Evolutionary conservation across 192 early-diverging fungal genomes (phyloP).

Genomic region (Mycoemilia scoparia): DNA sequence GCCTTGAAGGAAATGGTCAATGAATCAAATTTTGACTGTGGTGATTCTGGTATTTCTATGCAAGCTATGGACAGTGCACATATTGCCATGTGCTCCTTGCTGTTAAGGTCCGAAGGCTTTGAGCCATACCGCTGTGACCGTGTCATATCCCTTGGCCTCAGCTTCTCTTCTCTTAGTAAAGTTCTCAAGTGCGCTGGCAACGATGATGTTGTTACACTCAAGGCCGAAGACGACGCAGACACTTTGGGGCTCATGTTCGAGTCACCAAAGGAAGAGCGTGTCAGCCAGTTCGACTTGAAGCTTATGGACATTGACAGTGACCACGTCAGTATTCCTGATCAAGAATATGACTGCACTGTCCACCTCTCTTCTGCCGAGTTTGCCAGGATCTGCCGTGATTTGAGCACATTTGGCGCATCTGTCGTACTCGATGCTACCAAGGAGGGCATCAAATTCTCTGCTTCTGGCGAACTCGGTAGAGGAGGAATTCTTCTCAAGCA

Average conservation of each 20-base stretch:
- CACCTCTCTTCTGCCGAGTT: slow-evolving; percentile 81
- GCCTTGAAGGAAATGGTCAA: slow-evolving; percentile 94
- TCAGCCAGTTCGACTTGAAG: slow-evolving; percentile 89
- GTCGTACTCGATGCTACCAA: slow-evolving; percentile 82
- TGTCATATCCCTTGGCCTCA: slow-evolving; percentile 77
- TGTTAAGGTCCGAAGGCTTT: slow-evolving; percentile 65
- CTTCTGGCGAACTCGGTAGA: slow-evolving; percentile 71
- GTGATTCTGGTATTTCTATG: slow-evolving; percentile 79
- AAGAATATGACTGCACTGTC: slow-evolving; percentile 76
- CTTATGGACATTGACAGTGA: slow-evolving; percentile 98
- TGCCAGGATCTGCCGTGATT: slow-evolving; percentile 77
- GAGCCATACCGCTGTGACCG: slow-evolving; percentile 83
- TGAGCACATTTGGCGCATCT: slow-evolving; percentile 68
- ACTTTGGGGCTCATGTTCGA: slow-evolving; percentile 59
- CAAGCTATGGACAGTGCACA: slow-evolving; percentile 99
- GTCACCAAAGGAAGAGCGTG: slow-evolving; percentile 43
- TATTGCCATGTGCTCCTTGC: slow-evolving; percentile 78
- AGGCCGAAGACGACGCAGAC: slow-evolving; percentile 77
- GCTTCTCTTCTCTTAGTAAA: slow-evolving; percentile 70
- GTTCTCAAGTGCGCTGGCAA: slow-evolving; percentile 83
- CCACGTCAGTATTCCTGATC: slow-evolving; percentile 88
- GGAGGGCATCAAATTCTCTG: slow-evolving; percentile 80
- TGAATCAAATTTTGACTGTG: slow-evolving; percentile 97
- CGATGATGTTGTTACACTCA: slow-evolving; percentile 81
- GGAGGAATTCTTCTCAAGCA: slow-evolving; percentile 72